Evolutionary conservation across 495 filamentous ascomycete species (phyloP).

Genomic region (Trichoderma virens): DNA sequence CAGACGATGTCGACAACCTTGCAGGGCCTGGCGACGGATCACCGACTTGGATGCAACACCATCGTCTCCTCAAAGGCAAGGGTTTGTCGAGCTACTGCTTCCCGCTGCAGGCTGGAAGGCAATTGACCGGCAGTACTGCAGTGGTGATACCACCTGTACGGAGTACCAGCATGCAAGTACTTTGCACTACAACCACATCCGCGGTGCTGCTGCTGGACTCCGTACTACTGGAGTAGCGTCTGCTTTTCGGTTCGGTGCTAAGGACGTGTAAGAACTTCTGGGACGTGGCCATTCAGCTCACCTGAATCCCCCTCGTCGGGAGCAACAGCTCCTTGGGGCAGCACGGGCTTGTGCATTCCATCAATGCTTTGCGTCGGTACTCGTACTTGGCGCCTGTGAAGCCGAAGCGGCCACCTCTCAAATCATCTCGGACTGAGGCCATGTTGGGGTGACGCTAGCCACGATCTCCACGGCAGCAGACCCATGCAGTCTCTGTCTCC

Average conservation of each 20-base stretch:
- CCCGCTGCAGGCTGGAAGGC: background rate
- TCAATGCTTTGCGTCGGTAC: background rate
- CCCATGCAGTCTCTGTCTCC: background rate
- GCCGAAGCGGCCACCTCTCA: background rate
- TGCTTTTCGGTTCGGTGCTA: background rate
- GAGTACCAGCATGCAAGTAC: background rate
- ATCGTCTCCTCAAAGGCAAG: background rate
- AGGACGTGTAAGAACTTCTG: background rate
- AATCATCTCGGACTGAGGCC: background rate
- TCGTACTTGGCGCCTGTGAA: background rate
- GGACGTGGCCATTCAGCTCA: background rate
- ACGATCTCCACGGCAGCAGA: conserved; percentile 7
- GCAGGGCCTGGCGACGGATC: background rate
- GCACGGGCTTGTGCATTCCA: background rate
- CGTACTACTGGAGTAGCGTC: background rate
- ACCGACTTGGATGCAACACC: conserved; percentile 6
- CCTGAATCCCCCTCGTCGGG: no score
- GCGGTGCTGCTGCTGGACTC: background rate
- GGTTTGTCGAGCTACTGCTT: background rate
- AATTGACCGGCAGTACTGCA: background rate
- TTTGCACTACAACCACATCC: background rate
- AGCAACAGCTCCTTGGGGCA: no score
- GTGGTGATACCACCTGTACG: background rate
- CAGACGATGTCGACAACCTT: background rate
- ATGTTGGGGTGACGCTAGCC: background rate